Evolutionary conservation across 345 rosid species (phyloP).

Genomic region (Boechera retrofracta): DNA sequence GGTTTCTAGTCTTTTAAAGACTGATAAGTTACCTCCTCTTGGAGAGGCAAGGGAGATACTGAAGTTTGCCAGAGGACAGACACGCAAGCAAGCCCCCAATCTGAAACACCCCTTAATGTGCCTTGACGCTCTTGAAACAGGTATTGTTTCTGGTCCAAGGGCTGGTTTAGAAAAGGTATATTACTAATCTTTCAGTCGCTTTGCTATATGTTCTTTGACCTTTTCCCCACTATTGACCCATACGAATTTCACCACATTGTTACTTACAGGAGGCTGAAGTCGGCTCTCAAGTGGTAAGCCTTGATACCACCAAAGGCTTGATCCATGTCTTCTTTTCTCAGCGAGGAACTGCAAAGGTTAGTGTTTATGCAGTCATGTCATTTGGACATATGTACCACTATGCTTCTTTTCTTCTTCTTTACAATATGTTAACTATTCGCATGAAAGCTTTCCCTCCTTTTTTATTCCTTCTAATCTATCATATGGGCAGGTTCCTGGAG

Average conservation of each 20-base stretch:
- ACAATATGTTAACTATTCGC: conserved; percentile 4
- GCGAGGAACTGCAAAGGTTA: conserved; percentile 89
- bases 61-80: conserved; percentile 79
- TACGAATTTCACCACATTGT: conserved; percentile 20
- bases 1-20: conserved; percentile 76
- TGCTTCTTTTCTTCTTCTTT: not conserved
- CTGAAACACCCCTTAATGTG: conserved; percentile 85
- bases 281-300: conserved; percentile 57
- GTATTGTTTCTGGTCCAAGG: conserved; percentile 81
- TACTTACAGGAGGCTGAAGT: conserved; percentile 75
- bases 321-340: conserved; percentile 87
- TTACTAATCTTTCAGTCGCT: conserved; percentile 10
- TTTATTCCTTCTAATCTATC: conserved; percentile 15
- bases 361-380: conserved; percentile 15
- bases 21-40: conserved; percentile 83
- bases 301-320: conserved; percentile 86
- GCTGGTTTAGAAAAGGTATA: conserved; percentile 86
- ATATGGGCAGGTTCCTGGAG: conserved; percentile 75
- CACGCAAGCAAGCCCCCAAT: conserved; percentile 79
- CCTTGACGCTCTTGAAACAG: conserved; percentile 82
- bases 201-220: conserved; percentile 12
- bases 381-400: conserved; percentile 22
- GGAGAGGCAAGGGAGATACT: conserved; percentile 91
- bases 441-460: not conserved
- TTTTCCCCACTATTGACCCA: not conserved